These are phyloP conservation scores for Blastocystis sp. DNA, from an alignment of 352 stramenopile genomes.

Conservation along the genomic window DNA sequence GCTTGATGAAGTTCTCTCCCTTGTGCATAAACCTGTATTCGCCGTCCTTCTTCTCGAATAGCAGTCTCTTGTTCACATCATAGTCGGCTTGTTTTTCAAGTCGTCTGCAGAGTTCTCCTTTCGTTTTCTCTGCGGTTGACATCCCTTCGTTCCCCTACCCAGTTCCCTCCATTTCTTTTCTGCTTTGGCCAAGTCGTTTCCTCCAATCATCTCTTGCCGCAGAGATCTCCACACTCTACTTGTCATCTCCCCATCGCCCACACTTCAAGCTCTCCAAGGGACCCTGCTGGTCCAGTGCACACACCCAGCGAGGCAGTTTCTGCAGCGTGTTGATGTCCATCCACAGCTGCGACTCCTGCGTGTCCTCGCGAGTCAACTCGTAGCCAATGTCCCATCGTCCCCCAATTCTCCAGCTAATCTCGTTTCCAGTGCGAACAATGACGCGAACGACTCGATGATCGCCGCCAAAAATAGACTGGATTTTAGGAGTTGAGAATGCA, in stretches of 20 bases:
- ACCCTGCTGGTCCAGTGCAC: not conserved
- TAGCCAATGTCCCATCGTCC: slow-evolving; percentile 47
- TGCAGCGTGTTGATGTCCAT: not conserved
- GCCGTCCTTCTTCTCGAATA: not conserved
- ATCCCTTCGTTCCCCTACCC: not conserved
- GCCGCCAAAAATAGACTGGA: not conserved
- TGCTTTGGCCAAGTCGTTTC: not conserved
- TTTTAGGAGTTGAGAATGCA: not conserved
- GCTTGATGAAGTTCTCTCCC: not conserved
- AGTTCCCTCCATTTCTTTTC: not conserved
- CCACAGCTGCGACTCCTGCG: not conserved
- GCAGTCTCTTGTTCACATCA: not conserved
- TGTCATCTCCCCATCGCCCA: not conserved
- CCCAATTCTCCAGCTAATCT: not conserved
- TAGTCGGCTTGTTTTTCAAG: not conserved
- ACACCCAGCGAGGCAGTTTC: not conserved
- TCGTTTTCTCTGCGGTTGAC: not conserved
- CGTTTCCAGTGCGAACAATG: not conserved
- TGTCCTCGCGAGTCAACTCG: not conserved
- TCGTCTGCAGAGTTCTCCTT: not conserved
- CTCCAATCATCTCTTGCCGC: slow-evolving; percentile 6
- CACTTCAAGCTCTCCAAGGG: slow-evolving; percentile 11
- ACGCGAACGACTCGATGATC: not conserved
- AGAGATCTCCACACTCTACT: slow-evolving; percentile 35
- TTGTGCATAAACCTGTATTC: not conserved